These are phyloP conservation scores for Vitis cinerea DNA, from an alignment of 164 flowering plant genomes.

Conservation along the genomic window DNA sequence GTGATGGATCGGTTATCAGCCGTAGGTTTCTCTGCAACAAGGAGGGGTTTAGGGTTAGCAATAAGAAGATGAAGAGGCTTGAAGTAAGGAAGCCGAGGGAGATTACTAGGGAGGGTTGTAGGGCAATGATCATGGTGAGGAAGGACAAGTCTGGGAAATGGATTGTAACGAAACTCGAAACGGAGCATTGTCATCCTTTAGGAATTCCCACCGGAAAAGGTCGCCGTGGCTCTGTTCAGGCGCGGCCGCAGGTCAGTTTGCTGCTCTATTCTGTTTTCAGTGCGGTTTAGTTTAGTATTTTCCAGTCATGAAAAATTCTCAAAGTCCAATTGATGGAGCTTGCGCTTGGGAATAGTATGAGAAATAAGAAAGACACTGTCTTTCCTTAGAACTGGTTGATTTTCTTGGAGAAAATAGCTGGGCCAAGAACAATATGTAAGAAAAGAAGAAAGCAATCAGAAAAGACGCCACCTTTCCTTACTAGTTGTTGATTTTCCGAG, in stretches of 20 bases:
- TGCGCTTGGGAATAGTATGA: too few relatives aligned
- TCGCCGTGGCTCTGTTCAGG: background rate
- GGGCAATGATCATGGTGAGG: slow-evolving; percentile 16
- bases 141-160: slow-evolving; percentile 16
- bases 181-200: slow-evolving; percentile 7
- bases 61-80: slow-evolving; percentile 13
- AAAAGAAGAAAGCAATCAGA: too few relatives aligned
- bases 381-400: too few relatives aligned
- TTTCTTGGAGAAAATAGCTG: too few relatives aligned
- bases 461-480: too few relatives aligned
- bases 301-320: too few relatives aligned
- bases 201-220: slow-evolving; percentile 6
- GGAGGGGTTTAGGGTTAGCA: slow-evolving; percentile 21
- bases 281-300: too few relatives aligned
- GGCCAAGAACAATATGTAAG: too few relatives aligned
- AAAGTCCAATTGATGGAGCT: too few relatives aligned
- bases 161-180: slow-evolving; percentile 13
- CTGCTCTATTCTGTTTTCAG: too few relatives aligned
- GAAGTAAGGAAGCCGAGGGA: slow-evolving; percentile 10
- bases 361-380: too few relatives aligned
- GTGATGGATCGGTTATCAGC: slow-evolving; percentile 20
- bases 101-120: slow-evolving; percentile 17
- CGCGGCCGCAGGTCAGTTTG: background rate
- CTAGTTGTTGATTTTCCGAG: too few relatives aligned
- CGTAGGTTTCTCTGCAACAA: slow-evolving; percentile 26